These are phyloP conservation scores for Proteromonas lacertae DNA, from an alignment of 352 stramenopile genomes.

Conservation along the genomic window DNA sequence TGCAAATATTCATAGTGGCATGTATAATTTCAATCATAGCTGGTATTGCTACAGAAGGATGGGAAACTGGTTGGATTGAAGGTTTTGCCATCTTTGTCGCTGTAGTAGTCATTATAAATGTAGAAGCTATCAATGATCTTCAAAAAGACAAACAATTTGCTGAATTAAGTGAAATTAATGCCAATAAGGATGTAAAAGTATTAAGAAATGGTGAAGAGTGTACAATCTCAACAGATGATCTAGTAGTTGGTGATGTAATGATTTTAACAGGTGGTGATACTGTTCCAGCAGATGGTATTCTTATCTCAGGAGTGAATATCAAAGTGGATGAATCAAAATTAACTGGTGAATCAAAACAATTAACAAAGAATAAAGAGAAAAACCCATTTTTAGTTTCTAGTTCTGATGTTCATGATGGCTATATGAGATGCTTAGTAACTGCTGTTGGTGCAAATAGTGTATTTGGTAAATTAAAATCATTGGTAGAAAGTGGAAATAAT, in stretches of 20 bases:
- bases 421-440: conserved; percentile 14
- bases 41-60: too few species aligned
- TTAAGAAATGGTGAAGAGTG: neutral
- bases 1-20: too few species aligned
- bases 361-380: conserved; percentile 18
- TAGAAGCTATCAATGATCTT: conserved; percentile 78
- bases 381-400: conserved; percentile 47
- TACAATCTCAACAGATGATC: neutral
- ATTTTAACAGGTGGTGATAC: conserved; percentile 59
- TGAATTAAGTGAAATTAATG: conserved; percentile 30
- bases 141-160: conserved; percentile 45
- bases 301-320: conserved; percentile 55
- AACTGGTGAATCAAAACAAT: conserved; percentile 61
- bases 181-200: conserved; percentile 28
- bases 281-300: conserved; percentile 59
- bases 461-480: too few species aligned
- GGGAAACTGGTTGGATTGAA: conserved; percentile 51
- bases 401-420: too few species aligned
- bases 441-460: too few species aligned
- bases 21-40: too few species aligned
- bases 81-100: conserved; percentile 60
- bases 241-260: conserved; percentile 32
- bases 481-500: too few species aligned
- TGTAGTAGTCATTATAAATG: conserved; percentile 57
- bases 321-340: conserved; percentile 73